These are phyloP conservation scores for Pythium aristosporum DNA, from an alignment of 352 stramenopile species.

Conservation along the genomic window DNA sequence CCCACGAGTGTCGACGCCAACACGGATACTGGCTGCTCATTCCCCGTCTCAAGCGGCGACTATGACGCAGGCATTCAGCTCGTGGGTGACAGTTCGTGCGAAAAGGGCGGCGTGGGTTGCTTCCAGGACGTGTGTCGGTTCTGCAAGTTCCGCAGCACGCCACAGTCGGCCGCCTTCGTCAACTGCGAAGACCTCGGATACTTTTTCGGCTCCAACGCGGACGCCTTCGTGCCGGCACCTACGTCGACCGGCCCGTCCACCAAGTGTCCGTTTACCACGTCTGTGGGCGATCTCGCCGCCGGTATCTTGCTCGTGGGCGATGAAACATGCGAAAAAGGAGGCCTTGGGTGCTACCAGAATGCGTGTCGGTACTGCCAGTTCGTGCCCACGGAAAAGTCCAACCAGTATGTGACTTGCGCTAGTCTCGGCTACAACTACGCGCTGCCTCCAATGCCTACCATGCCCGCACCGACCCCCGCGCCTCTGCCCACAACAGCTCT, in stretches of 20 bases:
- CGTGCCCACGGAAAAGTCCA: slow-evolving; percentile 5
- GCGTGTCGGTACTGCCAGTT: slow-evolving; percentile 19
- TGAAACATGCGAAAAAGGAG: slow-evolving; percentile 9
- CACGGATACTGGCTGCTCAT: neutral
- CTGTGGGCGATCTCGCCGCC: slow-evolving; percentile 12
- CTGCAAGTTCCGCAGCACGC: slow-evolving; percentile 26
- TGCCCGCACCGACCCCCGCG: neutral
- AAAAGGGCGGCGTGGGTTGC: slow-evolving; percentile 2
- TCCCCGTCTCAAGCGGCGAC: slow-evolving; percentile 2
- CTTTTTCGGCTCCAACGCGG: slow-evolving; percentile 4
- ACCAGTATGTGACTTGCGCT: slow-evolving; percentile 4
- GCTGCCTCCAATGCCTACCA: neutral
- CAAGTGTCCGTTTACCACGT: slow-evolving; percentile 1
- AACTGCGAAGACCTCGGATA: slow-evolving; percentile 8
- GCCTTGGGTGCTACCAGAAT: slow-evolving; percentile 11
- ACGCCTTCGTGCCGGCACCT: neutral
- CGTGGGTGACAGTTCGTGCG: neutral
- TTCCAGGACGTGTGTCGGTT: slow-evolving; percentile 16
- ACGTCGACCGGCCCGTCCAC: neutral
- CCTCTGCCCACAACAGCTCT: neutral
- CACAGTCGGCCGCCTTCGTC: slow-evolving; percentile 6
- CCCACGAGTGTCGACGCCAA: neutral
- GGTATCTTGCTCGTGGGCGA: slow-evolving; percentile 25
- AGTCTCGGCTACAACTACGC: slow-evolving; percentile 9
- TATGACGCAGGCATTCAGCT: slow-evolving; percentile 9